Evolutionary conservation across 176 grass and related monocot species (phyloP).

Genomic region (Rhipidocladum racemiflorum): DNA sequence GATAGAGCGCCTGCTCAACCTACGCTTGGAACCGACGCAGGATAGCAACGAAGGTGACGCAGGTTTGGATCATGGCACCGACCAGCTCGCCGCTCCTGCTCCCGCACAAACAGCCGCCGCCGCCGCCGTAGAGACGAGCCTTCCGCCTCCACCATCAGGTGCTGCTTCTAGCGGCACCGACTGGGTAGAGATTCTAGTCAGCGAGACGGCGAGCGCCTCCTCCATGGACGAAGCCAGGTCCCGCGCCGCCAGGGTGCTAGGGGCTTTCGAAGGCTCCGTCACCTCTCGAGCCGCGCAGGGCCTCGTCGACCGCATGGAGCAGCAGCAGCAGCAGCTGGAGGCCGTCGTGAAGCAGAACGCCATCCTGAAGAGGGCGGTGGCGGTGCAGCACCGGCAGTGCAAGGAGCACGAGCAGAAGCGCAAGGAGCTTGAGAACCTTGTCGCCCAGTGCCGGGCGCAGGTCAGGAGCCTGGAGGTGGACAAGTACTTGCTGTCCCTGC

Average conservation of each 20-base stretch:
- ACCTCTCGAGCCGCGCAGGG: not conserved
- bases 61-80: too few relatives aligned
- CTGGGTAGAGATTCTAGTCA: too few relatives aligned
- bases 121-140: too few relatives aligned
- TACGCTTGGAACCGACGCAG: too few relatives aligned
- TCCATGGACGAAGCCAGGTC: not conserved
- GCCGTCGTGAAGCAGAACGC: not conserved
- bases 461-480: slow-evolving; percentile 18
- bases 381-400: not conserved
- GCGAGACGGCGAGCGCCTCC: not conserved
- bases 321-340: not conserved
- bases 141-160: too few relatives aligned
- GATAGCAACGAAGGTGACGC: too few relatives aligned
- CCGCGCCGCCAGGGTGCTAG: slow-evolving; percentile 2
- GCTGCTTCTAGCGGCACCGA: too few relatives aligned
- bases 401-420: not conserved
- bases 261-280: not conserved
- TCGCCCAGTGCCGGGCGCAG: not conserved
- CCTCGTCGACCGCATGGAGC: not conserved
- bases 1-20: too few relatives aligned
- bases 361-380: slow-evolving; percentile 14
- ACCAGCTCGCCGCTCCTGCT: too few relatives aligned
- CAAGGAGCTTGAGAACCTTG: not conserved
- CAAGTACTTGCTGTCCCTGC: slow-evolving; percentile 7
- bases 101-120: too few relatives aligned